phyloP scores from a whole-genome alignment of 2,329 filamentous ascomycete genomes.

The Sodiomyces alkalinus region DNA sequence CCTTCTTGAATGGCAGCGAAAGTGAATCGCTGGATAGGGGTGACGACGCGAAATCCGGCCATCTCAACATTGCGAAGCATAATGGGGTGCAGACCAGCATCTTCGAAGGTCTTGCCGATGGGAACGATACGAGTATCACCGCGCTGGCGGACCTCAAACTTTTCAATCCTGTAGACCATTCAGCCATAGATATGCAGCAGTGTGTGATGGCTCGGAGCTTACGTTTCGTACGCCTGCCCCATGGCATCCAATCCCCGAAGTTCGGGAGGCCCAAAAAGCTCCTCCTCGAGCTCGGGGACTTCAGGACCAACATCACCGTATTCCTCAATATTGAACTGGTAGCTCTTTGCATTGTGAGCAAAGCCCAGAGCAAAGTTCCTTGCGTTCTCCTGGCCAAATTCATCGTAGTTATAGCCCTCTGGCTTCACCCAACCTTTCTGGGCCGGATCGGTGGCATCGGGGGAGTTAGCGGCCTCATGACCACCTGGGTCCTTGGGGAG shows the following conservation, averaged over 20 bases:
- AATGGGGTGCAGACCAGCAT: slow-evolving; percentile 72
- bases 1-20: slow-evolving; percentile 66
- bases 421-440: no score
- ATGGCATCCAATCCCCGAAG: slow-evolving; percentile 26
- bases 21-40: slow-evolving; percentile 75
- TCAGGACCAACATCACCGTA: slow-evolving; percentile 72
- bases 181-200: no score
- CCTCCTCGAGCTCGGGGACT: slow-evolving; percentile 52
- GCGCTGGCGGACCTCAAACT: slow-evolving; percentile 42
- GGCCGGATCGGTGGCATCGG: no score
- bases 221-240: slow-evolving; percentile 51
- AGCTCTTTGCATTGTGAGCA: slow-evolving; percentile 50
- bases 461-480: slow-evolving; percentile 4
- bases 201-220: slow-evolving; percentile 21
- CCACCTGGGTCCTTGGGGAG: slow-evolving; percentile 12
- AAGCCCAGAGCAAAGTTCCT: no score
- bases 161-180: slow-evolving; percentile 35
- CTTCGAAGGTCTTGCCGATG: slow-evolving; percentile 46
- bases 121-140: slow-evolving; percentile 35
- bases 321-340: slow-evolving; percentile 62
- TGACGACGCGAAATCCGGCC: slow-evolving; percentile 56
- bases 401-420: slow-evolving; percentile 38
- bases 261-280: slow-evolving; percentile 53
- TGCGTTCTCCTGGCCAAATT: slow-evolving; percentile 10
- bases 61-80: slow-evolving; percentile 66